Base-by-base conservation (phyloP, 2,329 filamentous ascomycete species). In the Cryphonectria naterciae region DNA sequence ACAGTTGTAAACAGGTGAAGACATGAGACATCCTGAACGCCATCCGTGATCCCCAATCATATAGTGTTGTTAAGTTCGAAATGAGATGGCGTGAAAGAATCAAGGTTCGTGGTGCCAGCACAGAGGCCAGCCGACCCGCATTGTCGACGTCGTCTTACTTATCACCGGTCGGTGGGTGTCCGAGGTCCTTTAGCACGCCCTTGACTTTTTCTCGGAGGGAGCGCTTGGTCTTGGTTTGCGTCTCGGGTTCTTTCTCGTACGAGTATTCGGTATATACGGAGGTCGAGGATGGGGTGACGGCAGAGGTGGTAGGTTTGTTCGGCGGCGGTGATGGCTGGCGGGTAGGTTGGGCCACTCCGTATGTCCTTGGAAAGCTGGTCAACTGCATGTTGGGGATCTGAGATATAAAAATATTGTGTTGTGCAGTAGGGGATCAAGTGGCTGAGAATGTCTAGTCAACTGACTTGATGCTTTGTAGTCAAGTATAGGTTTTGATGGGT, bases 181-280 rank as follows among this genome's bases (percentile, higher is more conserved):
- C 54, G 25, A 58, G 54, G 28, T 75, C 73, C 69, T 73, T 73
- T 22, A 74, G 35, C 17, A 62, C 68, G 13, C 46, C 64, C 68
- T 73, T 73, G 1, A 75, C 28, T 15, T 70, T 69, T 37, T 71
- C 69, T 35, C 41, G 66, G 35, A 71, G 32, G 35, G 71, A 72
- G 11, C 68, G 60, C 32, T 72, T 74, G 19, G 73, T 41, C 43
- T 69, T 65, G 28, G 63, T 39, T n/a, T 65, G 19, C 13, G 56
- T 32, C 22, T 70, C 64, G 25, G 70, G 13, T 58, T 77, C 74
- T 73, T 80, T 80, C 70, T 70, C 67, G 75, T 75, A 77, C 39
- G 78, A 79, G 75, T 74, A 77, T 64, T 79, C 77, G 37, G 77
- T 76, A 61, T 77, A 77, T 67, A 75, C 78, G 43, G 79, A 79